Conservation (phyloP, 2,329 filamentous ascomycete species). For the Ophiostoma triangulosporum region DNA sequence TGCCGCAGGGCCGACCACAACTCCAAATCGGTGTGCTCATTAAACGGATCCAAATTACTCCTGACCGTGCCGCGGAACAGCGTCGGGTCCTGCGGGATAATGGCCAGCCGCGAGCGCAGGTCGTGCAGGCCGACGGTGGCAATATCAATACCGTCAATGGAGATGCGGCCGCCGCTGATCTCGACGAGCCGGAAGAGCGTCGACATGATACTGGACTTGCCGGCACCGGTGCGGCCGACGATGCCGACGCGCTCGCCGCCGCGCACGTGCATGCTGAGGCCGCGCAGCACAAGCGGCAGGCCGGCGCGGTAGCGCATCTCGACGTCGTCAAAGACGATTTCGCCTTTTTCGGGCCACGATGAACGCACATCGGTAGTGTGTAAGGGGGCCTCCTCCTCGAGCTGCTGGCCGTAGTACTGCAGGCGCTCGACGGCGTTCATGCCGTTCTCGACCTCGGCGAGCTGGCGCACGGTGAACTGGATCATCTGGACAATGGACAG, state of each 20-base stretch:
- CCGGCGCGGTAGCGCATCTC: conserved; percentile 65
- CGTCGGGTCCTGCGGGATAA: conserved; percentile 76
- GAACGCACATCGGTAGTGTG: conserved; percentile 59
- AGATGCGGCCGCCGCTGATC: conserved; percentile 47
- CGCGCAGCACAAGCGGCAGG: conserved; percentile 59
- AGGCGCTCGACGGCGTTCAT: conserved; percentile 95
- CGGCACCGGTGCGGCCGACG: conserved; percentile 68
- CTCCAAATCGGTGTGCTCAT: conserved; percentile 62
- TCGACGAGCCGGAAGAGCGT: conserved; percentile 67
- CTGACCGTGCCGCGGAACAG: conserved; percentile 71
- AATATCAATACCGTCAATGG: conserved; percentile 56
- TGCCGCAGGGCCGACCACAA: conserved; percentile 68
- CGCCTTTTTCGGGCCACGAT: conserved; percentile 76
- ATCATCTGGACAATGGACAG: conserved; percentile 89
- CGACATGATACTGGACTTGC: conserved; percentile 74
- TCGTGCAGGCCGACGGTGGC: conserved; percentile 61
- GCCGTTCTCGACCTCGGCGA: conserved; percentile 92
- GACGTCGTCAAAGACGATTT: conserved; percentile 62
- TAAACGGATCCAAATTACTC: conserved; percentile 68
- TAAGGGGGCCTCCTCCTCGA: conserved; percentile 81
- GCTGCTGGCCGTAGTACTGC: conserved; percentile 72
- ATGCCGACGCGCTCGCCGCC: conserved; percentile 72
- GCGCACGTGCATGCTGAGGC: conserved; percentile 55
- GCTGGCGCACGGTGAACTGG: conserved; percentile 84
- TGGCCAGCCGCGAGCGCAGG: conserved; percentile 60